Evolutionary conservation across 176 grass and related monocot genomes (phyloP).

Genomic region (Zea luxurians): DNA sequence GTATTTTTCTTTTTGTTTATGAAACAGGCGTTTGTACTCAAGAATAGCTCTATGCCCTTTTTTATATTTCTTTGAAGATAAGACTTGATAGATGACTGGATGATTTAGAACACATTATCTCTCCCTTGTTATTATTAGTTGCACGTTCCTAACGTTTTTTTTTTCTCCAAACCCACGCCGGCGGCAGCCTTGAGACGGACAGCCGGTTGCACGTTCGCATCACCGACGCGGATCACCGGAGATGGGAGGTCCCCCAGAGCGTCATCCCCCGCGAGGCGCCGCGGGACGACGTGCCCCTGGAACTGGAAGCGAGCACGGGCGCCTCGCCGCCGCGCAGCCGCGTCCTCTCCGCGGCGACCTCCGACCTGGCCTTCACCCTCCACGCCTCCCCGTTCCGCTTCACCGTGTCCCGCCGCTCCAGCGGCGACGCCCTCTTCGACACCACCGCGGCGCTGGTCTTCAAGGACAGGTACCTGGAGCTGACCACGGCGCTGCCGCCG

Average conservation of each 20-base stretch:
- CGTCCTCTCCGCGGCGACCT: constrained; percentile 45
- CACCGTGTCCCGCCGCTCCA: constrained; percentile 57
- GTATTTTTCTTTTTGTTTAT: no score
- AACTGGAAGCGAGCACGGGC: no score
- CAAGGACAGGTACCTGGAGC: constrained; percentile 76
- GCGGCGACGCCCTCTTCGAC: constrained; percentile 56
- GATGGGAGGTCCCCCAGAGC: constrained; percentile 82
- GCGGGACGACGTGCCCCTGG: not conserved
- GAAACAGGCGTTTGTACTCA: no score
- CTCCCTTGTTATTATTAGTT: no score
- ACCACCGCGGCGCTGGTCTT: constrained; percentile 47
- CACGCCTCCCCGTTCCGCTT: constrained; percentile 59
- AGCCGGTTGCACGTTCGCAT: constrained; percentile 75
- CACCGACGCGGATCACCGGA: constrained; percentile 56
- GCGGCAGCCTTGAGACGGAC: constrained; percentile 64
- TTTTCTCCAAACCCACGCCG: not conserved
- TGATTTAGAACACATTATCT: no score
- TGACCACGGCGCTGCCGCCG: constrained; percentile 53
- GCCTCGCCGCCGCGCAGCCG: not conserved
- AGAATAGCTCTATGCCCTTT: no score
- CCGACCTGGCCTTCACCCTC: constrained; percentile 59
- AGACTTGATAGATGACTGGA: no score
- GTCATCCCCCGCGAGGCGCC: constrained; percentile 53
- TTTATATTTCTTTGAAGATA: no score
- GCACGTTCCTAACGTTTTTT: not conserved